Evolutionary conservation across 2,329 filamentous ascomycete genomes (phyloP), one percentile per base, ranked within the genome.

Genomic region (Emericellopsis atlantica): DNA sequence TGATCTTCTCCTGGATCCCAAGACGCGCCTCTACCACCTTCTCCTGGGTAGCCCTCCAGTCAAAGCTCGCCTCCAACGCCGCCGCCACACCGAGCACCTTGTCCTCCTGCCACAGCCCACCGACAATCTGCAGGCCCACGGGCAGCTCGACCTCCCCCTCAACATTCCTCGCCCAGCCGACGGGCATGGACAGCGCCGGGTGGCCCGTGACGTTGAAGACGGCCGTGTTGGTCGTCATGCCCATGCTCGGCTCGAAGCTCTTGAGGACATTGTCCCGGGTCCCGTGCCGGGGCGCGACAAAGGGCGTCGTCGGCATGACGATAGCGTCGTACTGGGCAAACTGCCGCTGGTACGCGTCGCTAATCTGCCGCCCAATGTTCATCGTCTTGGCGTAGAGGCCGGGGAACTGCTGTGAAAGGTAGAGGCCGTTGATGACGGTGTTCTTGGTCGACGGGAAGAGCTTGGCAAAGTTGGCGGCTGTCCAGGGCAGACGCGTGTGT

Each of bases 161-260:
- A 12, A 49, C 43, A 2, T 65, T 45, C 1, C 66, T 59, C 2
- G 65, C 54, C 47, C 67, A 63, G 0, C 72, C 72, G 29, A 71
- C 57, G 0, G 72, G 72, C 36, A 76, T 54, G 0, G 66, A 62
- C 46, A 77, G 50, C 0, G 70, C 74, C 0, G 74, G 72, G 46
- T 76, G 72, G 0, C 73, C 73, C 0, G 71, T 76, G 3, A 69
- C 61, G 47, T 77, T 72, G 52, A 77, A 77, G 3, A 67, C 61
- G 9, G 68, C 67, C 5, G 74, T 79, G 46, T 79, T 78, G 14
- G 60, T 64, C 0, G 69, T 74, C 43, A 74, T 49, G 0, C 74
- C 74, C 29, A 76, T 67, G 26, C 67, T 69, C 10, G 67, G 66
- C 40, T 61, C 59, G 37, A 73, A 69, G 15, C 65, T 67, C 36